Base-by-base conservation (phyloP, 2,329 filamentous ascomycete species). In the Diaporthe batatas region DNA sequence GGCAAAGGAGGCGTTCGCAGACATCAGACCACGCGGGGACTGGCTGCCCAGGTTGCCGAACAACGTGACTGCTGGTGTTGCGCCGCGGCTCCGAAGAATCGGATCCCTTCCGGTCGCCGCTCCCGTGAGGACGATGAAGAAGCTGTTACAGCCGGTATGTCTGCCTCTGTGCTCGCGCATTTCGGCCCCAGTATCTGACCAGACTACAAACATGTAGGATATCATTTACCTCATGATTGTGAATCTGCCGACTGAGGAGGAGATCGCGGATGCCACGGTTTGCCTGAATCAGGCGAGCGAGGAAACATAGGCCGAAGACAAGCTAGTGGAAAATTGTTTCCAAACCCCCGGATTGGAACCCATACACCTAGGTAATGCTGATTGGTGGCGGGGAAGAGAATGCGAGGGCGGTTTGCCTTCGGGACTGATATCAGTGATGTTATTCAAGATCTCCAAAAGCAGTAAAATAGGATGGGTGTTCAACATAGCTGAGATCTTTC, bases 201-300 rank as follows among this genome's bases (percentile, higher is more conserved):
- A 39, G n/a, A 54, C 8, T 51, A 21, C 16, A 6, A 12, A 12
- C 2, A 1, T 21, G 2, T 32, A 75, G 74, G 71, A 74, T 23
- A 73, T 75, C 32, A 39, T 75, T 3, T 75, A 75, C 36, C 74
- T 74, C 10, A 73, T 75, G 62, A 71, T 75, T 25, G 70, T 73
- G 42, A 75, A 74, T 64, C 32, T 55, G 29, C 74, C 74, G 12
- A 68, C 70, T 14, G 67, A 74, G 16, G 68, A 74, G 36, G 65
- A 74, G 34, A 67, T 72, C 36, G 58, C 55, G 32, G 23, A 65
- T 32, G 53, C 72, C 42, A 53, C 62, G 49, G 55, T 51, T 47
- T 29, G 57, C 64, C 47, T 68, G 42, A 47, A 64, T 34, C 39
- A 64, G 58, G 42, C 11, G 53, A 58, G 32, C 18, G 32, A 44